Percentiles rank a stretch among this genome's conserved stretches.
phyloP scores from a whole-genome alignment of 768 basidiomycete genomes.

The Podaxis rugospora region DNA sequence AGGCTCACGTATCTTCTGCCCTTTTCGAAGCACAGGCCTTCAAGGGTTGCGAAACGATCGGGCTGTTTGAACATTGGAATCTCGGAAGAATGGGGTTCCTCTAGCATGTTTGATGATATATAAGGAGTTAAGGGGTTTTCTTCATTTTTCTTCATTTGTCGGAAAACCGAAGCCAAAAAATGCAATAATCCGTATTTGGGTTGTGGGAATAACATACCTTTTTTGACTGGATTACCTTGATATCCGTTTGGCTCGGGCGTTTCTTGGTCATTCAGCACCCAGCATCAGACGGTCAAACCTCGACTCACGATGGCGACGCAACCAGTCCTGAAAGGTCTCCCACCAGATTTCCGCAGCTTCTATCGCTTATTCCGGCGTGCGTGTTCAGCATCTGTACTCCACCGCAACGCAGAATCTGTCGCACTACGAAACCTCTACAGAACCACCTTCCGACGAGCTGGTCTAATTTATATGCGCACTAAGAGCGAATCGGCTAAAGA shows the following conservation, averaged over 20 bases:
- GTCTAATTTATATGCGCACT: conserved; percentile 4
- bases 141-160: no score
- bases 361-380: conserved; percentile 14
- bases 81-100: no score
- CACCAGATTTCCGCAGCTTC: conserved; percentile 13
- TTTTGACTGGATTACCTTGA: background rate
- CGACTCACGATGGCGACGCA: background rate
- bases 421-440: conserved; percentile 14
- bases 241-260: background rate
- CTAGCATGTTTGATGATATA: no score
- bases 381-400: conserved; percentile 15
- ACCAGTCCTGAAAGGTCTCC: conserved; percentile 7
- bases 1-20: no score
- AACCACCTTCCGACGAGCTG: conserved; percentile 11
- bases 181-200: background rate
- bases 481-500: background rate
- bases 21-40: no score
- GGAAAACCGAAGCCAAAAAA: background rate
- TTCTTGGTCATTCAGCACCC: background rate
- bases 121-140: no score
- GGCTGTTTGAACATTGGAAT: no score
- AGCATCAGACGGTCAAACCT: background rate
- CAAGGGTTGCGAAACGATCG: no score
- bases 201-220: conserved; percentile 1
- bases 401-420: conserved; percentile 6